Conservation (phyloP, 805 yeast species). For the Starmerella roubikii region DNA sequence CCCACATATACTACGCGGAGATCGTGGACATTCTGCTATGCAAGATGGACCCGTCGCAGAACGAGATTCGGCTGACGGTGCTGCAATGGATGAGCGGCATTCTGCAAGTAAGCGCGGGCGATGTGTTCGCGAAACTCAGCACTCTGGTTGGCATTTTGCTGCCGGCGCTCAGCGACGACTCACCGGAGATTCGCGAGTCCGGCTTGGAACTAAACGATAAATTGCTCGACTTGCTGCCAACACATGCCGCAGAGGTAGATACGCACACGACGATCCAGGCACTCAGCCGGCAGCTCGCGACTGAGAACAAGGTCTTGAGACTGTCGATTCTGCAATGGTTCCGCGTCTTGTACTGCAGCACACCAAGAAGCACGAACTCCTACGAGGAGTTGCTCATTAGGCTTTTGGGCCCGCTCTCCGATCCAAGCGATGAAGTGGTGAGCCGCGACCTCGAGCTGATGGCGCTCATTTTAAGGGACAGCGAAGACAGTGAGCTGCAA, state of each 20-base stretch:
- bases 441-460: slow-evolving; percentile 56
- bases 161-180: slow-evolving; percentile 44
- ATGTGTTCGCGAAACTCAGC: slow-evolving; percentile 62
- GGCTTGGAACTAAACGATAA: slow-evolving; percentile 46
- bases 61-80: slow-evolving; percentile 65
- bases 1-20: slow-evolving; percentile 63
- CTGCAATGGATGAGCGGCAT: slow-evolving; percentile 71
- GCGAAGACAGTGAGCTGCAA: slow-evolving; percentile 62
- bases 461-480: slow-evolving; percentile 56
- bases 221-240: slow-evolving; percentile 40
- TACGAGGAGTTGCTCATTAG: slow-evolving; percentile 33
- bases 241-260: slow-evolving; percentile 27
- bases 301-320: slow-evolving; percentile 67
- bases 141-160: slow-evolving; percentile 58
- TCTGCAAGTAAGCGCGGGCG: slow-evolving; percentile 57
- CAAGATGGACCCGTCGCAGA: slow-evolving; percentile 59
- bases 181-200: slow-evolving; percentile 36
- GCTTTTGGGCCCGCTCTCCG: slow-evolving; percentile 55
- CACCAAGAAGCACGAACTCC: slow-evolving; percentile 31
- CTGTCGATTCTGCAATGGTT: slow-evolving; percentile 85
- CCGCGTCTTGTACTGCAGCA: slow-evolving; percentile 46
- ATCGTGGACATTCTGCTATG: slow-evolving; percentile 72
- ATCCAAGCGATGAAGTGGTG: slow-evolving; percentile 68
- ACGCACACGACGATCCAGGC: slow-evolving; percentile 53
- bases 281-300: slow-evolving; percentile 55